Conservation (phyloP, 1,284 basidiomycete species). For the Apiotrichum brassicae region DNA sequence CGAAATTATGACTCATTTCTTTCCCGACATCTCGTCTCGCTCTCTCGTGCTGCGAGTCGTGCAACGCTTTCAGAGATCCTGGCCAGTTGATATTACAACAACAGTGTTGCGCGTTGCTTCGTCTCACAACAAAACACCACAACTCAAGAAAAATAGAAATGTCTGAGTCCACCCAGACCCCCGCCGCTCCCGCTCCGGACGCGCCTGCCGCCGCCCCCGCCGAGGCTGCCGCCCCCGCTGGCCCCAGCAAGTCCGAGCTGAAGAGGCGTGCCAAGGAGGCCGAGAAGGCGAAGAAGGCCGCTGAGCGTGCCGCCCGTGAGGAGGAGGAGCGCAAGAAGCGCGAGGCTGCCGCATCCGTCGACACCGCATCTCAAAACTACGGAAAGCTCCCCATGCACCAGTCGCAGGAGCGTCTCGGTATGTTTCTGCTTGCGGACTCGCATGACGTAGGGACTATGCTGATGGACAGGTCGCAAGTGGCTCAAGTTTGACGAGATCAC, state of each 20-base stretch:
- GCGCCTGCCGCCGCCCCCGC: constrained; percentile 11
- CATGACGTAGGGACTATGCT: constrained; percentile 18
- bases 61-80: no score
- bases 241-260: constrained; percentile 77
- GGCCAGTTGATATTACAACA: no score
- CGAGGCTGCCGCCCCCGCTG: constrained; percentile 23
- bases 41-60: no score
- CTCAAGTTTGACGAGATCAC: constrained; percentile 63
- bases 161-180: constrained; percentile 19
- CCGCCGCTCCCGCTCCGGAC: constrained; percentile 6
- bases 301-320: constrained; percentile 71
- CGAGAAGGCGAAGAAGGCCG: constrained; percentile 87
- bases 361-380: constrained; percentile 79
- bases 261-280: constrained; percentile 90
- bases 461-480: constrained; percentile 49
- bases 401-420: constrained; percentile 61
- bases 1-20: neutral
- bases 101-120: no score
- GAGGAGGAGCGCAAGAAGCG: constrained; percentile 69
- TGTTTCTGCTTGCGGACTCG: constrained; percentile 10
- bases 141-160: constrained; percentile 12
- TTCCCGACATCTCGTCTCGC: no score
- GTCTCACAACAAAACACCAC: no score
- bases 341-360: constrained; percentile 68
- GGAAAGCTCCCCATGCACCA: constrained; percentile 88